Evolutionary conservation across 768 basidiomycete species (phyloP).

Genomic region (Russula lepida): DNA sequence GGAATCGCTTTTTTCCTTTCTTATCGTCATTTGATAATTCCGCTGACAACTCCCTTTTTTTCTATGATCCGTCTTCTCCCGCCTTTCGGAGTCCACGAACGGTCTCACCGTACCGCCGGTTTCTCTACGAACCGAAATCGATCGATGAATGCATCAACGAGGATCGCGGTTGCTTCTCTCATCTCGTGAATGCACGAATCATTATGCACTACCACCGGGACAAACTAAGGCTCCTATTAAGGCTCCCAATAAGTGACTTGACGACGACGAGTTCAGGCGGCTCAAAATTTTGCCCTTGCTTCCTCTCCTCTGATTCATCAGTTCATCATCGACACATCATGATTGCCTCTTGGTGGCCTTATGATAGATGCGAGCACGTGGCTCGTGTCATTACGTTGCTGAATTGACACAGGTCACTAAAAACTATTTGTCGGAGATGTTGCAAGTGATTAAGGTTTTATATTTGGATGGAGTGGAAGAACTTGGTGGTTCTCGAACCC

Average conservation of each 20-base stretch:
- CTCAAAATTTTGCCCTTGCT: no score
- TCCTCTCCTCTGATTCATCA: no score
- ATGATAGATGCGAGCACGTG: not conserved
- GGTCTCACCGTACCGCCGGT: not conserved
- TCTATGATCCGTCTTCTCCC: not conserved
- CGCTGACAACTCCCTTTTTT: slow-evolving; percentile 11
- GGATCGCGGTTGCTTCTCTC: slow-evolving; percentile 38
- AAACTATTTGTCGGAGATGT: slow-evolving; percentile 31
- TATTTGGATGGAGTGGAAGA: no score
- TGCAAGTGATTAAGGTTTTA: no score
- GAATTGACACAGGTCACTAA: no score
- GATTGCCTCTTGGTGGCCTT: not conserved
- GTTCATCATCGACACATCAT: no score
- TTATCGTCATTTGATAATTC: slow-evolving; percentile 3
- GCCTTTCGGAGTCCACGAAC: not conserved
- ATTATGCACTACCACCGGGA: not conserved
- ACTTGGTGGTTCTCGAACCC: no score
- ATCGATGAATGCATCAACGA: not conserved
- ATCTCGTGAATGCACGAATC: no score
- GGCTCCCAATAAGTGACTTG: not conserved
- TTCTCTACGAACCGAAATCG: not conserved
- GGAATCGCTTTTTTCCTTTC: slow-evolving; percentile 32
- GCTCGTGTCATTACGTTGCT: not conserved
- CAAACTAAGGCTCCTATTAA: not conserved
- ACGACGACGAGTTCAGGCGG: no score